Conservation (phyloP, 306 rosid genomes). For the Bauhinia variegata region DNA sequence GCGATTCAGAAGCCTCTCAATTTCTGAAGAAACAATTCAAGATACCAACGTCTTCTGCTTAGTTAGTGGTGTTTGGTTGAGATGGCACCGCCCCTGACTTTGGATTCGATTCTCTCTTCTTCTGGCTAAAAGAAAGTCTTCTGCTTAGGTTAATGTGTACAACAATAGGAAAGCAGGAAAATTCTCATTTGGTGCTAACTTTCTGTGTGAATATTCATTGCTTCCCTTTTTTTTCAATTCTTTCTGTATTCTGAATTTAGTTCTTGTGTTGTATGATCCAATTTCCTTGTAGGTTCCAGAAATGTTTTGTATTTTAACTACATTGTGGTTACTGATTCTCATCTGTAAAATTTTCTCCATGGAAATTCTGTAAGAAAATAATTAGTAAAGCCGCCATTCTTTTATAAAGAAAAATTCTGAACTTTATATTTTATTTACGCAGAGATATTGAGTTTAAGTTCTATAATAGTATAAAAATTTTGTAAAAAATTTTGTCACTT, state of each 20-base stretch:
- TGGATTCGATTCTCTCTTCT: too few species aligned
- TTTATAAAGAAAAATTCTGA: background rate
- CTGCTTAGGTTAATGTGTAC: slow-evolving; percentile 51
- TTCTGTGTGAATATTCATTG: slow-evolving; percentile 46
- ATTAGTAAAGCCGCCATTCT: slow-evolving; percentile 32
- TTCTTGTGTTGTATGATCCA: slow-evolving; percentile 32
- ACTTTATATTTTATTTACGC: too few species aligned
- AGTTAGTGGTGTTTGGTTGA: too few species aligned
- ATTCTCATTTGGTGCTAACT: slow-evolving; percentile 30
- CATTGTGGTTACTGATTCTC: slow-evolving; percentile 12
- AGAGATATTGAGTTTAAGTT: too few species aligned
- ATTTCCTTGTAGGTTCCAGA: background rate
- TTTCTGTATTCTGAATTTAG: slow-evolving; percentile 24
- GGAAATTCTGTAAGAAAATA: slow-evolving; percentile 42
- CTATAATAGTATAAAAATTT: too few species aligned
- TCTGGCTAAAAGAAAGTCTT: too few species aligned
- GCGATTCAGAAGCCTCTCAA: slow-evolving; percentile 87
- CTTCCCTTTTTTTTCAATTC: slow-evolving; percentile 2
- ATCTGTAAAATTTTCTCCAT: slow-evolving; percentile 43
- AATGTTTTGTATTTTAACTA: slow-evolving; percentile 9
- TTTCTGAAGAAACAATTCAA: slow-evolving; percentile 95
- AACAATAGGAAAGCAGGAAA: slow-evolving; percentile 29
- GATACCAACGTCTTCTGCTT: too few species aligned
- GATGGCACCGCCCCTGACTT: too few species aligned
- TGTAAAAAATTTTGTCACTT: too few species aligned